phyloP scores from a whole-genome alignment of 257 asterid species.

The Solanum ossicruentum region DNA sequence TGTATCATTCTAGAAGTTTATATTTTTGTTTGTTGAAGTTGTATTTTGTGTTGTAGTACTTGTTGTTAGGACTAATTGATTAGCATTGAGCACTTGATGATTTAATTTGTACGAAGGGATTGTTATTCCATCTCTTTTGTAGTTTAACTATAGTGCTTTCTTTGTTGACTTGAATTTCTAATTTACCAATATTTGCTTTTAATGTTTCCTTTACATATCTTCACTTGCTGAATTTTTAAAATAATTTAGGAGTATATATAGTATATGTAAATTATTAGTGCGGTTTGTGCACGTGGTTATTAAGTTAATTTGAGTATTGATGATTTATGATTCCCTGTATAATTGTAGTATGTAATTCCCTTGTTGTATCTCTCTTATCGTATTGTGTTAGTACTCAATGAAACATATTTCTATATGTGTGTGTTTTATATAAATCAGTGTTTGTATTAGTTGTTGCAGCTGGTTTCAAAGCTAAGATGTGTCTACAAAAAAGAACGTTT shows the following conservation, averaged over 20 bases:
- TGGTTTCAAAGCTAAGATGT: too few species aligned
- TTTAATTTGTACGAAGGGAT: background rate
- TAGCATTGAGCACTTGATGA: background rate
- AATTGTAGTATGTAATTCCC: too few species aligned
- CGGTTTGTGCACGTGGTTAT: background rate
- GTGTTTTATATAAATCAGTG: too few species aligned
- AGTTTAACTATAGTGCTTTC: background rate
- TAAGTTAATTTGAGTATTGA: background rate
- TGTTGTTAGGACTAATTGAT: background rate
- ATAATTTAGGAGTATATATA: too few species aligned
- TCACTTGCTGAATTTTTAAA: background rate
- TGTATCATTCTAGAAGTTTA: background rate
- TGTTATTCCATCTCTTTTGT: background rate
- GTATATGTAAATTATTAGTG: background rate
- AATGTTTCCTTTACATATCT: background rate
- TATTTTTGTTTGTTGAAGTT: background rate
- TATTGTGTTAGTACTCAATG: too few species aligned
- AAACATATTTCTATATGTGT: too few species aligned
- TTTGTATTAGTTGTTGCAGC: too few species aligned
- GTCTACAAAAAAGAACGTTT: too few species aligned
- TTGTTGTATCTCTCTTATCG: too few species aligned
- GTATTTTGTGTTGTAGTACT: background rate
- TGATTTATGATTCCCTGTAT: too few species aligned
- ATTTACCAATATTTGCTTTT: background rate
- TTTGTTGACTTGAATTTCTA: background rate